A percentile compares a stretch with the other conserved stretches of the same genome.
Evolutionary conservation across 2,329 filamentous ascomycete genomes (phyloP).

Genomic region (Pestalotiopsis fici): DNA sequence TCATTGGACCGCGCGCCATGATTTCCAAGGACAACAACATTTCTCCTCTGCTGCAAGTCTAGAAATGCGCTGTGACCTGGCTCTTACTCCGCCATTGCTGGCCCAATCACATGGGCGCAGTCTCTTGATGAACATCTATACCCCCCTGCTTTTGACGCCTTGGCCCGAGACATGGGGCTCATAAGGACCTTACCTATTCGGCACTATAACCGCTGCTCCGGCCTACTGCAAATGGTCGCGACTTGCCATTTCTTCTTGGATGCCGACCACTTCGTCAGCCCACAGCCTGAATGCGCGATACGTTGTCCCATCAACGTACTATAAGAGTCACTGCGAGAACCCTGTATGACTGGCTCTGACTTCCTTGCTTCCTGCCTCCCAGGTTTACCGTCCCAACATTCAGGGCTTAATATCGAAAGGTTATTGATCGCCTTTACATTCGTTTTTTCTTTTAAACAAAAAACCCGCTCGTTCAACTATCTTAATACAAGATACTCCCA

Average conservation of each 20-base stretch:
- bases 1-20: neutral
- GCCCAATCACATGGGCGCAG: neutral
- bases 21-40: neutral
- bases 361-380: neutral
- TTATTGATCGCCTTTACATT: neutral
- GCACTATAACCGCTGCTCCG: conserved; percentile 1
- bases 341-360: neutral
- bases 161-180: neutral
- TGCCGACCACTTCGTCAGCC: neutral
- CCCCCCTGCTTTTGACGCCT: neutral
- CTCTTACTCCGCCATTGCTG: neutral
- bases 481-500: conserved; percentile 10
- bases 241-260: conserved; percentile 2
- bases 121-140: neutral
- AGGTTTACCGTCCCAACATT: neutral
- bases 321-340: conserved; percentile 9
- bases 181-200: conserved; percentile 7
- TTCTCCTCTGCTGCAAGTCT: neutral
- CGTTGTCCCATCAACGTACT: neutral
- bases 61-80: neutral
- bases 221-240: neutral
- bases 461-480: conserved; percentile 7
- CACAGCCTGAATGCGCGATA: neutral
- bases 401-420: neutral
- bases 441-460: neutral